Conservation (phyloP, 129 eudicot genomes). For the Lactuca sativa region DNA sequence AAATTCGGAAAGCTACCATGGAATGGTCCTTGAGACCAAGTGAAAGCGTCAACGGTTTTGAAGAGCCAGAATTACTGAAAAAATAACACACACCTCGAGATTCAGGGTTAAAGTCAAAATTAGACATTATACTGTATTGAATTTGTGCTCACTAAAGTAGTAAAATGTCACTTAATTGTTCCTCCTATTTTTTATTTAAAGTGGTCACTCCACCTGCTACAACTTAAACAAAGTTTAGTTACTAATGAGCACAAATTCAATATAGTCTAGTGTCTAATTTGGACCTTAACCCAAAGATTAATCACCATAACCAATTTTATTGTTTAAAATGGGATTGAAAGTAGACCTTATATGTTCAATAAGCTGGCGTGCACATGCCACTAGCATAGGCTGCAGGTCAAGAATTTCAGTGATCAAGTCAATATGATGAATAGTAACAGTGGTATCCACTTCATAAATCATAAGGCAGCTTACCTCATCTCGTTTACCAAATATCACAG, state of each 20-base stretch:
- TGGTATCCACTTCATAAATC: neutral
- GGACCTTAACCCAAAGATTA: neutral
- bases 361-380: slow-evolving; percentile 84
- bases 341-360: slow-evolving; percentile 85
- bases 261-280: too few relatives aligned
- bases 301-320: neutral
- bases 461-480: slow-evolving; percentile 63
- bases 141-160: too few relatives aligned
- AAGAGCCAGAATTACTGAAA: slow-evolving; percentile 70
- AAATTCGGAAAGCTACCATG: slow-evolving; percentile 41
- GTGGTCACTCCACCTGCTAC: too few relatives aligned
- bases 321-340: neutral
- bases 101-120: too few relatives aligned
- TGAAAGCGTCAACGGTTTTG: slow-evolving; percentile 65
- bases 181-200: too few relatives aligned
- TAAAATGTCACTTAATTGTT: too few relatives aligned
- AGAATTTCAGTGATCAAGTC: slow-evolving; percentile 27
- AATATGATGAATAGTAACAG: neutral
- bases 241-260: too few relatives aligned
- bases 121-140: too few relatives aligned
- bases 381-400: slow-evolving; percentile 78
- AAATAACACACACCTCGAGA: neutral
- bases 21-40: slow-evolving; percentile 94
- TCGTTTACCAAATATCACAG: slow-evolving; percentile 81
- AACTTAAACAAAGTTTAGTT: too few relatives aligned